phyloP scores from a whole-genome alignment of 1,284 basidiomycete genomes.

The Tilletiopsis washingtonensis region DNA sequence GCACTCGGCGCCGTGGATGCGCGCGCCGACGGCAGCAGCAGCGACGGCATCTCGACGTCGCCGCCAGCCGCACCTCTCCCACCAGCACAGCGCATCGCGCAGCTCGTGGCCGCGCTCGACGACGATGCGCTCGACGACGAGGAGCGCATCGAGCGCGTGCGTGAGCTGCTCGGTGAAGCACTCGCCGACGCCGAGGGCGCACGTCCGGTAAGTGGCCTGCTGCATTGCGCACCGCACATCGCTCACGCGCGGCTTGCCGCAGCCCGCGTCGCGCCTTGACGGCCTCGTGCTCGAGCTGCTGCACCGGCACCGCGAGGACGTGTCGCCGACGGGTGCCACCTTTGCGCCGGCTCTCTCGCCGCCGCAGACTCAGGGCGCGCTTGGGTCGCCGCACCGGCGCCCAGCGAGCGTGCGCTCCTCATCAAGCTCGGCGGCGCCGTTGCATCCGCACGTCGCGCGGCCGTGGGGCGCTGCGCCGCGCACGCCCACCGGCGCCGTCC shows the following conservation, averaged over 20 bases:
- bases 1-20: background rate
- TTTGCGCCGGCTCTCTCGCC: conserved; percentile 22
- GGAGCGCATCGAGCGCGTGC: conserved; percentile 32
- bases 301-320: conserved; percentile 35
- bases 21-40: background rate
- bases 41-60: background rate
- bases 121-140: conserved; percentile 26
- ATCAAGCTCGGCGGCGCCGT: too few relatives aligned
- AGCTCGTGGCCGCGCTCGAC: conserved; percentile 9
- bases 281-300: conserved; percentile 33
- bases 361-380: too few relatives aligned
- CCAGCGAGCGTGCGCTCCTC: too few relatives aligned
- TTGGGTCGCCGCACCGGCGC: too few relatives aligned
- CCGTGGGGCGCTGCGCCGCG: too few relatives aligned
- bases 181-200: conserved; percentile 24
- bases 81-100: too few relatives aligned
- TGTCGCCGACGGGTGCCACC: conserved; percentile 21
- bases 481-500: too few relatives aligned
- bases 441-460: too few relatives aligned
- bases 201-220: conserved; percentile 7
- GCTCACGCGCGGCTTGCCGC: background rate
- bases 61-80: background rate
- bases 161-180: conserved; percentile 18
- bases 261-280: conserved; percentile 28
- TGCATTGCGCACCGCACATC: background rate